phyloP scores from a whole-genome alignment of 2,329 filamentous ascomycete genomes.

The Aspergillus sclerotialis region DNA sequence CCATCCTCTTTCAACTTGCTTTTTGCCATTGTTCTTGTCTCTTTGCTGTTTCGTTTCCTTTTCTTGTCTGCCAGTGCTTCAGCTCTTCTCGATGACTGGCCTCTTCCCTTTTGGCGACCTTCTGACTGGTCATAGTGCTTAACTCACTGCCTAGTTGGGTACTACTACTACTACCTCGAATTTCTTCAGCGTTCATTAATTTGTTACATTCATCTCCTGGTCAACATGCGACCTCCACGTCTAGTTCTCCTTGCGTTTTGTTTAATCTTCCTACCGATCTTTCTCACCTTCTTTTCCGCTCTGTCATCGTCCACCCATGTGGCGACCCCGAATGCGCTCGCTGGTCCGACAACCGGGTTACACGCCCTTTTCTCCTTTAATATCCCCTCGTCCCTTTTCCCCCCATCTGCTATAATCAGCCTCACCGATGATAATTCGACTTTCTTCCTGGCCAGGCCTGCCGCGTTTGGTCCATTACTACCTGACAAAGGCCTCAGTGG shows the following conservation, averaged over 20 bases:
- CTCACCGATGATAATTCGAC: conserved; percentile 97
- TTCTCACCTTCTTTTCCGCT: conserved; percentile 42
- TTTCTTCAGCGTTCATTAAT: conserved; percentile 11
- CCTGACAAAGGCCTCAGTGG: conserved; percentile 73
- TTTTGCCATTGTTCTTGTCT: background rate
- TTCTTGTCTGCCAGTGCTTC: conserved; percentile 5
- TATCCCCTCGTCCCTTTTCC: conserved; percentile 79
- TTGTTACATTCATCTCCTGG: conserved; percentile 2
- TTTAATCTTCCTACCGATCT: conserved; percentile 42
- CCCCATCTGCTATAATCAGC: conserved; percentile 90
- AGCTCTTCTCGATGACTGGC: conserved; percentile 29
- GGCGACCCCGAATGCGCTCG: conserved; percentile 29
- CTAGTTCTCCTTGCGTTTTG: conserved; percentile 40
- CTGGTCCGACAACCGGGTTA: conserved; percentile 41
- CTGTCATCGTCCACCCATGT: conserved; percentile 33
- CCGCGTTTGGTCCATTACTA: conserved; percentile 80
- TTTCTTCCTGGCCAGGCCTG: conserved; percentile 87
- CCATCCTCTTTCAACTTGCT: background rate
- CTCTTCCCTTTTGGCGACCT: conserved; percentile 20
- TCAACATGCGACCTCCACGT: conserved; percentile 42
- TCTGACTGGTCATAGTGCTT: conserved; percentile 23
- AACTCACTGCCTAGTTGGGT: conserved; percentile 17
- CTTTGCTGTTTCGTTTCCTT: background rate
- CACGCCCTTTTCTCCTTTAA: conserved; percentile 62
- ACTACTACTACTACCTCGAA: too few relatives aligned